Percentiles rank a stretch among this genome's conserved stretches.
Evolutionary conservation across 176 grass and related monocot species (phyloP).

Genomic region (Ampelocalamus luodianensis): DNA sequence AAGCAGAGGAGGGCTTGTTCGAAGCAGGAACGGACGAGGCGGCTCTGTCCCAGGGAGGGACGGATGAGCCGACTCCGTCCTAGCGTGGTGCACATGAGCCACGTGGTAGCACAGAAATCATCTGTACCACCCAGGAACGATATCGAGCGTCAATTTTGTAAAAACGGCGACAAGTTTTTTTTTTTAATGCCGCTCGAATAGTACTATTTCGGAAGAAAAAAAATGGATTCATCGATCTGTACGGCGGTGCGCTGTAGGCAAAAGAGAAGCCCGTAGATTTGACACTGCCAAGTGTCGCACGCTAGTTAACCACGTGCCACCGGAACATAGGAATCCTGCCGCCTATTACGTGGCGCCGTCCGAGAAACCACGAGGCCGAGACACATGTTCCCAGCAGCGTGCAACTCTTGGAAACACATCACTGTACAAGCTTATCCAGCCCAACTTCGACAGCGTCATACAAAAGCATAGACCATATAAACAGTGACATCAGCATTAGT

Average conservation of each 20-base stretch:
- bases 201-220: too few relatives aligned
- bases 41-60: too few relatives aligned
- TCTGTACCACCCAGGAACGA: too few relatives aligned
- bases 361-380: not conserved
- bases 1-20: too few relatives aligned
- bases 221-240: too few relatives aligned
- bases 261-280: slow-evolving; percentile 5
- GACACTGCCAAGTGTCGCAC: slow-evolving; percentile 35
- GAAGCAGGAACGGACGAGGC: too few relatives aligned
- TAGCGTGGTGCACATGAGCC: too few relatives aligned
- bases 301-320: slow-evolving; percentile 32
- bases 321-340: not conserved
- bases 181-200: too few relatives aligned
- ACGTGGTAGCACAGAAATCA: too few relatives aligned
- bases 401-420: not conserved
- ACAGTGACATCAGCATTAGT: slow-evolving; percentile 18
- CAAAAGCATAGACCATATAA: not conserved
- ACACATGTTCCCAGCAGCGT: slow-evolving; percentile 1
- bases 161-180: too few relatives aligned
- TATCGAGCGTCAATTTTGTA: too few relatives aligned
- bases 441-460: not conserved
- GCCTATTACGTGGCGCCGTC: not conserved
- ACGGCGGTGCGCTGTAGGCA: slow-evolving; percentile 24
- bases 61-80: too few relatives aligned
- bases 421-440: slow-evolving; percentile 25